These are phyloP conservation scores for Phytophthora meadii DNA, from an alignment of 352 stramenopile species.

Conservation along the genomic window DNA sequence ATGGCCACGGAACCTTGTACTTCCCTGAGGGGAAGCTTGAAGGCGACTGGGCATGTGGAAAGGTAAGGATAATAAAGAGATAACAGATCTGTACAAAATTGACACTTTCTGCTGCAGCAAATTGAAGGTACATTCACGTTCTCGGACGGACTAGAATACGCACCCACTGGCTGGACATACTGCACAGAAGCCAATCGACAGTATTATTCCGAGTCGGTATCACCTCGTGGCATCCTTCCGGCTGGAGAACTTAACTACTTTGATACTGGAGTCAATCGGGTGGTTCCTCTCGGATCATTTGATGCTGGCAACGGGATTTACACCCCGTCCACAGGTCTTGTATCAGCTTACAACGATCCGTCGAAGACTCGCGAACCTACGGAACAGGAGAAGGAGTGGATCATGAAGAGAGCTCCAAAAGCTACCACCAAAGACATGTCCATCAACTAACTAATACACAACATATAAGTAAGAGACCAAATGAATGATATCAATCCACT, in stretches of 20 bases:
- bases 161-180: conserved; percentile 65
- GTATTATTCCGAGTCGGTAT: conserved; percentile 75
- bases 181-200: conserved; percentile 67
- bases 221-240: conserved; percentile 54
- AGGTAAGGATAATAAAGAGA: conserved; percentile 40
- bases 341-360: conserved; percentile 63
- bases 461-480: conserved; percentile 1
- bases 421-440: conserved; percentile 80
- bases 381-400: conserved; percentile 68
- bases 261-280: conserved; percentile 65
- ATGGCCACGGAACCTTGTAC: conserved; percentile 75
- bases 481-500: conserved; percentile 11
- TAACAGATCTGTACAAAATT: neutral
- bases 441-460: conserved; percentile 43
- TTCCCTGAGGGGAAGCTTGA: conserved; percentile 75
- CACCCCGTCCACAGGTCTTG: conserved; percentile 61
- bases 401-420: conserved; percentile 63
- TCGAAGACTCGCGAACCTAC: conserved; percentile 55
- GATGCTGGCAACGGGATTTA: conserved; percentile 83
- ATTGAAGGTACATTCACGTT: conserved; percentile 81
- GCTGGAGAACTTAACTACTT: conserved; percentile 78
- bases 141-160: conserved; percentile 76
- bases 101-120: conserved; percentile 45
- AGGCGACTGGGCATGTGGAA: conserved; percentile 71
- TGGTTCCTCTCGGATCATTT: conserved; percentile 74